Evolutionary conservation across 83 land plant genomes (phyloP), one percentile per base, ranked within the genome.

Genomic region (Picea mariana): DNA sequence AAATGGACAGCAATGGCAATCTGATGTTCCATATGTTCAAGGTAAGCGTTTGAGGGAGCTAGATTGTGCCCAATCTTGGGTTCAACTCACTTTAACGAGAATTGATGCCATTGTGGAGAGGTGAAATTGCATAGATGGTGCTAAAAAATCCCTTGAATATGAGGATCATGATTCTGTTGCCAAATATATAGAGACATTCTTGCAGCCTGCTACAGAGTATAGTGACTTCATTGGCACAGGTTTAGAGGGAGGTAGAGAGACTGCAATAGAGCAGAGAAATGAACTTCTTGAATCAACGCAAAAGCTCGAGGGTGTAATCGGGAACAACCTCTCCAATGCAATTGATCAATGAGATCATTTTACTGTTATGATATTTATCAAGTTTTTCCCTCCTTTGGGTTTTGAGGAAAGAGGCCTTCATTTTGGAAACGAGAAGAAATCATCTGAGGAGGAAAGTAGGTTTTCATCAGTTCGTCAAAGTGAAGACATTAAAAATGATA

Each of bases 21-120:
- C 38, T 34, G 38, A 2, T 34, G 38, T 34, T 34, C 38, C 38
- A 34, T 34, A 34, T 34, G 38, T 1, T 34, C 38, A 34, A 34
- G 38, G 38, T 34, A 34, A 34, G 38, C 38, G 2, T 34, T 34
- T 95, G 68, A 87, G 99, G 49, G 92, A 90, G 81, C 91, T 97
- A 42, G 98, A 97, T 81, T 88, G 88, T 80, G 99, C 99, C 16
- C 99, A 95, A 80, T 93, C 98, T 38, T 84, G 91, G 26, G 99
- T 95, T 44, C 84, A 84, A 38, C 26, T 77, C 67, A 93, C 96
- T 9, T 82, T 93, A 58, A 71, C 86, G 17, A 87, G 92, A 73
- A 89, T 97, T 80, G 93, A 95, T 60, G 99, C 94, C 85, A 91
- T 90, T 73, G 93, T 92, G 73, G 94, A 97, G 67, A 71, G 95